Base-by-base conservation (phyloP, 2,329 filamentous ascomycete genomes). In the Colletotrichum sp. region DNA sequence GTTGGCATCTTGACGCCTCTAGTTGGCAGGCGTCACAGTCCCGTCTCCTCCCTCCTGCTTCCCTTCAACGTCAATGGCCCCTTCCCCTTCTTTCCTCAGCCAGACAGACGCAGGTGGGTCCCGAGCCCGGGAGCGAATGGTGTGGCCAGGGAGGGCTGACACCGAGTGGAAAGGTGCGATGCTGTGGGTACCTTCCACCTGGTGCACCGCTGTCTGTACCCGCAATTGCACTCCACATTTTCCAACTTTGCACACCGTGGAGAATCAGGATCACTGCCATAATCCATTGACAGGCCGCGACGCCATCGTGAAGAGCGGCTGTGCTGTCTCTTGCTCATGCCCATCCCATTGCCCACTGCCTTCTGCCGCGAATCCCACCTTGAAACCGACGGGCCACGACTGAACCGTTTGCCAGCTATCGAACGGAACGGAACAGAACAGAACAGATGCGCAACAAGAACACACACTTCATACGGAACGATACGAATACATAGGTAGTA, bases 171-270 rank as follows among this genome's bases (percentile, higher is more conserved):
- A 24, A 27, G 55, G 68, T 27, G 21, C 34, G 43, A 51, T 51
- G 43, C 43, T 12, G 43, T 21, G 55, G 55, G 55, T 36, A 61
- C 57, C 57, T 59, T 59, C 57, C 57, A n/a, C n/a, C 54, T 33
- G 27, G 27, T 59, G 21, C 24, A 57, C 21, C 54, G 27, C 64
- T 54, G 24, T 27, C 15, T 55, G 36, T 58, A 31, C 55, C 58
- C 21, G 21, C 51, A 43, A 29, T 70, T 47, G 18, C 61, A 65
- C 70, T 58, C 70, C 68, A 66, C 33, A 70, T 66, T 70, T 67
- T 38, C 62, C 61, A 59, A 71, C 62, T 71, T 61, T 69, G 54
- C 58, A 57, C 66, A 38, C 43, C 43, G 21, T 51, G 43, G 43
- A 51, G n/a, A 51, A 51, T 70, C 38, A 55, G n/a, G 54, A 15